Evolutionary conservation across 2,329 filamentous ascomycete genomes (phyloP).

Genomic region (Diaporthe aspalathi): DNA sequence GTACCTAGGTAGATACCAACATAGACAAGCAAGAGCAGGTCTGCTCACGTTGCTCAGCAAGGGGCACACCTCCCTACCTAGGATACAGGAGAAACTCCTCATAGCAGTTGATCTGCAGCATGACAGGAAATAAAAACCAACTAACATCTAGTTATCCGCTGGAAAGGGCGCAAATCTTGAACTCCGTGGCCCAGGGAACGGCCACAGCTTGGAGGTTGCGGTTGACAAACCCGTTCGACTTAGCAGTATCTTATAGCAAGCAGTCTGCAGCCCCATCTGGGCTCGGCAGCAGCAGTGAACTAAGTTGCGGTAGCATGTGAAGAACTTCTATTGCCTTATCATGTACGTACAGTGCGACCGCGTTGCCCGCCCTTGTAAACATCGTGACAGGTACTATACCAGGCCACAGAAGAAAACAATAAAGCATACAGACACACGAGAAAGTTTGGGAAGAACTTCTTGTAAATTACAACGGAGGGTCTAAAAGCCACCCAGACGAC

Average conservation of each 20-base stretch:
- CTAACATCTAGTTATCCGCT: too few species aligned
- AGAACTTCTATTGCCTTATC: conserved; percentile 19
- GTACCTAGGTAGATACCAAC: too few species aligned
- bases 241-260: not conserved
- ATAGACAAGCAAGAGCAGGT: too few species aligned
- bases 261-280: not conserved
- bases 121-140: too few species aligned
- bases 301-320: not conserved
- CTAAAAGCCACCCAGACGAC: conserved; percentile 41
- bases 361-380: not conserved
- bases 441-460: conserved; percentile 35
- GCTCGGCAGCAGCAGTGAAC: not conserved
- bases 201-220: too few species aligned
- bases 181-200: too few species aligned
- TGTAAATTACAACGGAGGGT: conserved; percentile 41
- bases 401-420: not conserved
- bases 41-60: too few species aligned
- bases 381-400: conserved; percentile 10
- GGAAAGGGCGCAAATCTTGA: too few species aligned
- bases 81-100: too few species aligned
- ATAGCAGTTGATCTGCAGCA: too few species aligned
- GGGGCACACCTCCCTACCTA: too few species aligned
- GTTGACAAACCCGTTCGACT: not conserved
- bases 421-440: conserved; percentile 6
- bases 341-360: not conserved